Evolutionary conservation across 2,329 filamentous ascomycete species (phyloP), one percentile per base, ranked within the genome.

Genomic region (Golovinomyces cichoracearum): DNA sequence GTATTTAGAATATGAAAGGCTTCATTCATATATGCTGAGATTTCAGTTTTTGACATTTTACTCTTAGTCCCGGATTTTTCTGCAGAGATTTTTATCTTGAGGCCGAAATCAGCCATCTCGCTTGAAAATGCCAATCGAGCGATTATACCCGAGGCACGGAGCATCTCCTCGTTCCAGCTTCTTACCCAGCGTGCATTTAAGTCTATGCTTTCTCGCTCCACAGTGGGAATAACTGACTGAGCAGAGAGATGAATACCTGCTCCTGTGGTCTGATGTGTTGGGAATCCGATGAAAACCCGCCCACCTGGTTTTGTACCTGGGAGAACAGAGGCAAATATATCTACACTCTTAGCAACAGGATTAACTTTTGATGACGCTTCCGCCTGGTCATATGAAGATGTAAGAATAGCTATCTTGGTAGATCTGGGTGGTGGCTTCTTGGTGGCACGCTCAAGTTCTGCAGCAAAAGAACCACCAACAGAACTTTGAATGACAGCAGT

Each of bases 151-250:
- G 88, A 83, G 26, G 86, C 82, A 40, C 88, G 76, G 35, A 98
- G 69, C 69, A 98, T 83, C 61, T 95, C 90, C 21, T 83, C 71
- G 57, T 98, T 98, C 92, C 90, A 98, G 15, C 78, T 84, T 53
- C 85, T 79, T 15, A 98, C 88, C 69, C 85, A 93, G 49, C 86
- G 76, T 15, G 90, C 92, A 61, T 98, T 95, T 53, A 98, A 69
- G 62, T 98, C 90, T 50, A 98, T 93, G 48, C 84, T 90, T 61
- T 98, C 90, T 60, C 90, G 77, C 63, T 98, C 90, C 2, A 98
- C 92, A 0, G 90, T 98, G 0, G 90, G 90, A 50, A 98, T 98
- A 13, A 98, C 78, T 0, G 88, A 94, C 1, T 86, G 90, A 0
- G 90, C 90, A 12, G 88, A 95, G 26, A 98, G 81, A 62, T 98